A percentile compares a stretch with the other conserved stretches of the same genome.
phyloP scores from a whole-genome alignment of 1,284 basidiomycete genomes.

The Trichosporon sp. region DNA sequence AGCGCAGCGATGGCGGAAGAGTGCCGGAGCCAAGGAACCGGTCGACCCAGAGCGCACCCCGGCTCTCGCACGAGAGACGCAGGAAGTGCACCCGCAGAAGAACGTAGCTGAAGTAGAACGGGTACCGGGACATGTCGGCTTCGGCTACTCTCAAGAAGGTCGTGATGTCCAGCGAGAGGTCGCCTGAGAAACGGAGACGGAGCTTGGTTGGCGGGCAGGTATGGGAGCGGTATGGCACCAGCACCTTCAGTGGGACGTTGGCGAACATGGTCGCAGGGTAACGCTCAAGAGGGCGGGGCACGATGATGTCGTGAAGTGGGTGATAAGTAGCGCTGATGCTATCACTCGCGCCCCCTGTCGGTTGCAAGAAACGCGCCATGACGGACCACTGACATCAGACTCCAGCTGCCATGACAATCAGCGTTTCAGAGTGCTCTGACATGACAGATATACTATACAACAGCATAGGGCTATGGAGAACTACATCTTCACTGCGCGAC shows the following conservation, averaged over 20 bases:
- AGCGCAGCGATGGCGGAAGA: neutral
- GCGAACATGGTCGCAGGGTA: neutral
- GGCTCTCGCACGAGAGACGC: neutral
- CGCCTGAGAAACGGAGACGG: neutral
- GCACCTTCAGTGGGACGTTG: neutral
- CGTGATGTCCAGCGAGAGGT: neutral
- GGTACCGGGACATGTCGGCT: neutral
- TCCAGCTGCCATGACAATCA: too few species aligned
- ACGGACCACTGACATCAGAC: too few species aligned
- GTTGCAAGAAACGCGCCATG: neutral
- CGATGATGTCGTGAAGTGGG: neutral
- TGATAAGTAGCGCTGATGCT: neutral
- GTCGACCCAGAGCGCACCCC: neutral
- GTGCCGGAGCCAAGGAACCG: neutral
- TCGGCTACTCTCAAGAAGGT: neutral
- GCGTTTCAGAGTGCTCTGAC: too few species aligned
- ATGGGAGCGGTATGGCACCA: neutral
- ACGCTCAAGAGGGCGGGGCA: neutral
- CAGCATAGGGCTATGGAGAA: neutral
- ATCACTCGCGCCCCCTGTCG: too few species aligned
- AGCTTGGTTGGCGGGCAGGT: neutral
- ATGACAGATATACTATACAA: neutral
- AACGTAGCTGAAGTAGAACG: neutral
- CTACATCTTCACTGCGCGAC: neutral
- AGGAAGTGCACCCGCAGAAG: neutral